A percentile compares a stretch with the other conserved stretches of the same genome.
These are phyloP conservation scores for Carex kokanica DNA, from an alignment of 176 grass and related monocot species.

Conservation along the genomic window DNA sequence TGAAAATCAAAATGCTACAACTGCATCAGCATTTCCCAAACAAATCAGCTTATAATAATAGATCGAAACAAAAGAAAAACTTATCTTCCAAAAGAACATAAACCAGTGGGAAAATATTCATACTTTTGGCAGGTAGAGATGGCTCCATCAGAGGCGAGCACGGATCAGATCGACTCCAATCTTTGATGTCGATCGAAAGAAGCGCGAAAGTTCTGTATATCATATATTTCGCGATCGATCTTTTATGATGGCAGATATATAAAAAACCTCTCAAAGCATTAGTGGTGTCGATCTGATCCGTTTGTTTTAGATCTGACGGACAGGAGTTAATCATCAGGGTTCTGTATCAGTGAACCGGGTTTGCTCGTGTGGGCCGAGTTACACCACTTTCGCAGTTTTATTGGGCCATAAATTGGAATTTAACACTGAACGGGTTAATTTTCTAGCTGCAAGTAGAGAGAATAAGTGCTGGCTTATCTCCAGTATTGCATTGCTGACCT, in stretches of 20 bases:
- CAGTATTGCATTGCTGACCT: too few relatives aligned
- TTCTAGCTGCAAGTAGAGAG: too few relatives aligned
- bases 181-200: background rate
- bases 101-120: background rate
- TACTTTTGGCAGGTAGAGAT: background rate
- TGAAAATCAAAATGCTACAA: background rate
- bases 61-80: background rate
- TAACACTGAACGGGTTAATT: too few relatives aligned
- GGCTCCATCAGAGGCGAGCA: background rate
- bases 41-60: background rate
- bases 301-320: background rate
- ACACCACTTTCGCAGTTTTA: too few relatives aligned
- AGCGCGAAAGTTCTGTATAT: background rate
- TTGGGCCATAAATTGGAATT: too few relatives aligned
- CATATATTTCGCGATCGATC: background rate
- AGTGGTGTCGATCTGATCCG: background rate
- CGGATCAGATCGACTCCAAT: background rate
- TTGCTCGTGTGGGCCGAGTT: background rate
- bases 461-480: too few relatives aligned
- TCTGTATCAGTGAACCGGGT: too few relatives aligned
- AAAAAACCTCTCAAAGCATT: background rate
- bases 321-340: too few relatives aligned
- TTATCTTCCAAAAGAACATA: background rate
- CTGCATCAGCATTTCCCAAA: background rate
- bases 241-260: background rate